Conservation (phyloP, 2,329 filamentous ascomycete species). For the Chrysosporium queenslandicum region DNA sequence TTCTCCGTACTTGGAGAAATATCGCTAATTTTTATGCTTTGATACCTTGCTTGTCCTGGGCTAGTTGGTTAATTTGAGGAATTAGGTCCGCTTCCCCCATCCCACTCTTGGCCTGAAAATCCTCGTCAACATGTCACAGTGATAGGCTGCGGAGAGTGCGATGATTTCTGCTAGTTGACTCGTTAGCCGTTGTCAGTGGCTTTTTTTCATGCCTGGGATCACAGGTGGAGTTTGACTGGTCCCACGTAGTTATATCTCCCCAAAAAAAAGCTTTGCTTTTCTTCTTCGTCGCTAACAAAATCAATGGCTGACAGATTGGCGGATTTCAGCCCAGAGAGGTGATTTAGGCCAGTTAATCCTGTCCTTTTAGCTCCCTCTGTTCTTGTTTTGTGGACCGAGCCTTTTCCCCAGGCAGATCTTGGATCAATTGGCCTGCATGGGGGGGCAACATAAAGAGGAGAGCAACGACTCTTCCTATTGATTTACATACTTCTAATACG, state of each 20-base stretch:
- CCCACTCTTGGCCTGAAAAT: slow-evolving; percentile 1
- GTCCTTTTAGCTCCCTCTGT: no score
- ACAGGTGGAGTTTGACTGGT: slow-evolving; percentile 1
- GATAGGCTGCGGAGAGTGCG: not conserved
- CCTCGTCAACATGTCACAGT: slow-evolving; percentile 2
- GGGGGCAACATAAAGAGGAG: not conserved
- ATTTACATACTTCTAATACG: not conserved
- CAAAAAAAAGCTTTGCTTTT: not conserved
- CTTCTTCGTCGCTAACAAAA: not conserved
- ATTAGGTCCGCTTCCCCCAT: not conserved
- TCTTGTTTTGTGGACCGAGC: not conserved
- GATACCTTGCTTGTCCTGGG: not conserved
- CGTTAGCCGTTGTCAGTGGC: slow-evolving; percentile 1
- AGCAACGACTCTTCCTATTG: not conserved
- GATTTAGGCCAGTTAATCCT: not conserved
- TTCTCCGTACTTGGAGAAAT: no score
- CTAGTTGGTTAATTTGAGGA: slow-evolving; percentile 4
- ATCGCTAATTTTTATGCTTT: not conserved
- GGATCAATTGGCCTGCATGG: not conserved
- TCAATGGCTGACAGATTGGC: not conserved
- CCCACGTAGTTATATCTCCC: slow-evolving; percentile 12
- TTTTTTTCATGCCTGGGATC: not conserved
- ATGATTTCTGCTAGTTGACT: not conserved
- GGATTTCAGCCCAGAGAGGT: no score
- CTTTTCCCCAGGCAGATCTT: not conserved